These are phyloP conservation scores for Salinomyces thailandicus DNA, from an alignment of 2,329 filamentous ascomycete genomes.

Conservation along the genomic window DNA sequence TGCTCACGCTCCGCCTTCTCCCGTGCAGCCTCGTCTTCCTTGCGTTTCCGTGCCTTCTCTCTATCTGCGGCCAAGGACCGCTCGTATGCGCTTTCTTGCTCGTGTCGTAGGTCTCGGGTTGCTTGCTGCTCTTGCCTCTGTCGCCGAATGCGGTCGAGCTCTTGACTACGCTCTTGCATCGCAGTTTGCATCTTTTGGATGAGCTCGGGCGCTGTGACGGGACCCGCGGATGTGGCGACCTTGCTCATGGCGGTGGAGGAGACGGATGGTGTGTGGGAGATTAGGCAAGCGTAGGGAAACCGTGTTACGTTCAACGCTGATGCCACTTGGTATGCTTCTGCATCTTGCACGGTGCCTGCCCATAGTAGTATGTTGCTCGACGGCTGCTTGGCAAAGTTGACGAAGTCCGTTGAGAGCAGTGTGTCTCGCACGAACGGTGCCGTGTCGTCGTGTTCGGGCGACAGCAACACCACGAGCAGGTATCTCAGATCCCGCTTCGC, in stretches of 20 bases:
- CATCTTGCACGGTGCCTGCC: constrained; percentile 86
- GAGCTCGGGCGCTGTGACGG: constrained; percentile 59
- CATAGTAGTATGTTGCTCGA: constrained; percentile 75
- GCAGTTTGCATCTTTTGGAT: constrained; percentile 63
- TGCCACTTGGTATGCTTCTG: constrained; percentile 90
- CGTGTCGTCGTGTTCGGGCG: constrained; percentile 91
- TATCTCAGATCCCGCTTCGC: constrained; percentile 90
- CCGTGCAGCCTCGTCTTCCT: constrained; percentile 59
- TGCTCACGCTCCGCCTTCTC: constrained; percentile 56
- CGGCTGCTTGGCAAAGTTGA: constrained; percentile 62
- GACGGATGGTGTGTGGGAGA: constrained; percentile 78
- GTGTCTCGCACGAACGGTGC: constrained; percentile 71
- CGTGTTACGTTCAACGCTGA: constrained; percentile 78
- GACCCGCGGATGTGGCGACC: constrained; percentile 65
- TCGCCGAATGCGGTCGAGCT: constrained; percentile 63
- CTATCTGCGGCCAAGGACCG: constrained; percentile 78
- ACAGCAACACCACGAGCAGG: constrained; percentile 75
- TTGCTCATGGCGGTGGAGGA: constrained; percentile 84
- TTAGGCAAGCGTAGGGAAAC: constrained; percentile 78
- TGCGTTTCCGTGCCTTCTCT: constrained; percentile 65
- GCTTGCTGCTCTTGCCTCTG: constrained; percentile 71
- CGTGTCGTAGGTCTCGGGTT: constrained; percentile 66
- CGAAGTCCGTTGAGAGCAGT: constrained; percentile 63
- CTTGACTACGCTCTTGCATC: constrained; percentile 64
- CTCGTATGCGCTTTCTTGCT: constrained; percentile 92